phyloP scores from a whole-genome alignment of 179 eudicot species.

The Spergularia azorica region DNA sequence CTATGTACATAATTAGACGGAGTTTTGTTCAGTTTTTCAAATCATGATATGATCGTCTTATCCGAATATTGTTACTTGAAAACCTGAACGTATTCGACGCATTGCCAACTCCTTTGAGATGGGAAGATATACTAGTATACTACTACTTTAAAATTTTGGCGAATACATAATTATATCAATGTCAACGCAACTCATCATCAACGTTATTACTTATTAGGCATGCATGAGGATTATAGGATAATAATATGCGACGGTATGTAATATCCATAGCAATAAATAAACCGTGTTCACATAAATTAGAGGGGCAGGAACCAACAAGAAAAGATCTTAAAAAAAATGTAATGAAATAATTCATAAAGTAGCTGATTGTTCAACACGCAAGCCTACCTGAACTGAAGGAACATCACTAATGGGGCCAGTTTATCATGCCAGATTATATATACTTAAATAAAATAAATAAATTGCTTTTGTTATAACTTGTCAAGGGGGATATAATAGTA shows the following conservation, averaged over 20 bases:
- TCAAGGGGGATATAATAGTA: too few relatives aligned
- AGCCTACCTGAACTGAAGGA: conserved; percentile 34
- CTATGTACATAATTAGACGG: too few relatives aligned
- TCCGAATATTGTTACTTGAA: background rate
- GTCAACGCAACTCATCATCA: conserved; percentile 34
- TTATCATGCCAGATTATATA: conserved; percentile 29
- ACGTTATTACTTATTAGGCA: background rate
- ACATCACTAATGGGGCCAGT: conserved; percentile 40
- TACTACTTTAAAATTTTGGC: background rate
- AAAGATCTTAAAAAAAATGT: conserved; percentile 6
- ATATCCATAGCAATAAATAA: conserved; percentile 18
- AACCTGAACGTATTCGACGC: background rate
- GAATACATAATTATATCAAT: background rate
- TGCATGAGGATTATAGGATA: too few relatives aligned
- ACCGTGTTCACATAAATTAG: conserved; percentile 7
- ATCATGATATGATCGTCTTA: too few relatives aligned
- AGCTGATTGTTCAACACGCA: conserved; percentile 31
- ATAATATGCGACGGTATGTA: background rate
- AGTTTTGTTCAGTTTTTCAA: too few relatives aligned
- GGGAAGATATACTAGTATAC: background rate
- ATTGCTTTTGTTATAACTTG: background rate
- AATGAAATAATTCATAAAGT: conserved; percentile 15
- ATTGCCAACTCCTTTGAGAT: conserved; percentile 9
- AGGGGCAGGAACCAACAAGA: conserved; percentile 20
- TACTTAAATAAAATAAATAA: background rate